Evolutionary conservation across 2,329 filamentous ascomycete genomes (phyloP).

Genomic region (Penicillium sclerotigenum): DNA sequence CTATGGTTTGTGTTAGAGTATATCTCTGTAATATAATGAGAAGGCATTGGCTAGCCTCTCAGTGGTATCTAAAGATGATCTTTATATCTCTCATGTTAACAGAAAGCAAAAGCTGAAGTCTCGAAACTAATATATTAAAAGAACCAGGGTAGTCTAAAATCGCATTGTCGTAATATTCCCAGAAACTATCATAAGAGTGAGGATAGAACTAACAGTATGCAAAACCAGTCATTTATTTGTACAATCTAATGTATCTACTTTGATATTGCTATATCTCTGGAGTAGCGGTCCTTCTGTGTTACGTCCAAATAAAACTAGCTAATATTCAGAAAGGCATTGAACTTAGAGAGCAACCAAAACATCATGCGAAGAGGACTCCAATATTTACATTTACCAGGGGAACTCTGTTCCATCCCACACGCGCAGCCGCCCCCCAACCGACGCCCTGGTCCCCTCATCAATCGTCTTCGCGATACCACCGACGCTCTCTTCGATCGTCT

Average conservation of each 20-base stretch:
- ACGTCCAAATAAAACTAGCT: not conserved
- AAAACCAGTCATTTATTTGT: not conserved
- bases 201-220: not conserved
- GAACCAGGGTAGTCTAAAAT: not conserved
- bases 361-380: not conserved
- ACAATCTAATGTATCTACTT: not conserved
- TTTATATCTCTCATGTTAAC: not conserved
- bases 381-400: not conserved
- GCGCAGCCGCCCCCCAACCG: not conserved
- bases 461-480: slow-evolving; percentile 19
- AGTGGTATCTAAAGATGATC: too few species aligned
- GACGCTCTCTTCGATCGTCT: slow-evolving; percentile 22
- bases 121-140: not conserved
- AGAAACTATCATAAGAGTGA: too few species aligned
- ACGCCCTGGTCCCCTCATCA: slow-evolving; percentile 4
- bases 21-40: too few species aligned
- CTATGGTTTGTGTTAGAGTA: not conserved
- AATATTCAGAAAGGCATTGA: not conserved
- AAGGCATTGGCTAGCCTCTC: too few species aligned
- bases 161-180: not conserved
- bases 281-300: not conserved
- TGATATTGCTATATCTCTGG: not conserved
- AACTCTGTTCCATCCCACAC: not conserved
- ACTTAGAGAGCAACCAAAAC: too few species aligned
- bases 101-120: not conserved